These are phyloP conservation scores for Colletotrichum sp. DNA, from an alignment of 2,329 filamentous ascomycete species.

Conservation along the genomic window DNA sequence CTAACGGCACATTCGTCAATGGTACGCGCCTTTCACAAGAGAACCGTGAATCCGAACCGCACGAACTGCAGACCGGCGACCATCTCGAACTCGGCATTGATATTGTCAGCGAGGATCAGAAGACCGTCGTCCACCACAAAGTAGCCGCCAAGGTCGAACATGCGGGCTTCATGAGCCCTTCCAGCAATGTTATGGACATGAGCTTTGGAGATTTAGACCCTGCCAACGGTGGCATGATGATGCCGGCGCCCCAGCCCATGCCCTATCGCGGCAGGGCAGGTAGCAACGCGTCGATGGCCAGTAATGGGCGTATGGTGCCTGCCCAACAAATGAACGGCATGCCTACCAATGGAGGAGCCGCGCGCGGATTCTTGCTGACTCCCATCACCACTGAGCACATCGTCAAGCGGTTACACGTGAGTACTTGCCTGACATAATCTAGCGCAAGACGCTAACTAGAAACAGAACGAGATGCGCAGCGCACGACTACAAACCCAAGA, in stretches of 20 bases:
- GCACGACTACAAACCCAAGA: conserved; percentile 89
- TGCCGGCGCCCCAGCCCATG: conserved; percentile 70
- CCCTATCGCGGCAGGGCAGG: conserved; percentile 74
- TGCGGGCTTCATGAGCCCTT: conserved; percentile 79
- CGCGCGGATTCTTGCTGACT: conserved; percentile 72
- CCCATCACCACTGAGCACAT: conserved; percentile 95
- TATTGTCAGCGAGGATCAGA: conserved; percentile 98
- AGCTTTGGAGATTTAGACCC: conserved; percentile 93
- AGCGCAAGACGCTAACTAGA: conserved; percentile 25
- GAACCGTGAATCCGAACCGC: conserved; percentile 94
- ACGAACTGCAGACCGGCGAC: conserved; percentile 90
- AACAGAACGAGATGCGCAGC: conserved; percentile 85
- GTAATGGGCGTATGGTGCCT: conserved; percentile 66
- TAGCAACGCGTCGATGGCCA: conserved; percentile 68
- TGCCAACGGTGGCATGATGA: conserved; percentile 75
- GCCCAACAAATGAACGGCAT: conserved; percentile 53
- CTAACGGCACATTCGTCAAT: conserved; percentile 98
- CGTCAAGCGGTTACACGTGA: conserved; percentile 83
- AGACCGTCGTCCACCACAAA: conserved; percentile 98
- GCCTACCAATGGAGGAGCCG: conserved; percentile 66
- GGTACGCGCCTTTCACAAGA: conserved; percentile 88
- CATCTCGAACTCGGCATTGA: conserved; percentile 96
- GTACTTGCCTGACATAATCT: conserved; percentile 34
- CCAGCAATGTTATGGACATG: conserved; percentile 82
- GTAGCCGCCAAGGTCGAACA: conserved; percentile 97